Base-by-base conservation (phyloP, 164 flowering plant genomes). In the Platanus orientalis region DNA sequence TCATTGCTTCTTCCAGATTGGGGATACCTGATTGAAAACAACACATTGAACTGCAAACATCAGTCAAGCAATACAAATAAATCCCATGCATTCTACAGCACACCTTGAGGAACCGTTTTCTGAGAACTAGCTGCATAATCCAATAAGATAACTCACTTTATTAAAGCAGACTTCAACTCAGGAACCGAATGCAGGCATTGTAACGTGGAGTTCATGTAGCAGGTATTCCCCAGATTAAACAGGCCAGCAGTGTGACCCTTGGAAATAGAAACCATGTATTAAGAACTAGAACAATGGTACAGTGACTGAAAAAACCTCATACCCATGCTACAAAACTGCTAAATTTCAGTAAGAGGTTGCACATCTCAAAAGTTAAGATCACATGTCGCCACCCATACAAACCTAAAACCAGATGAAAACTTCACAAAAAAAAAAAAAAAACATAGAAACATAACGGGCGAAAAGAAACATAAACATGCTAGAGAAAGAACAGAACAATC, bases 101-200 rank as follows among this genome's bases (percentile, higher is more conserved):
- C 20, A 29, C 32, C 11, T 10, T 27, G 29, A 7, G 49, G 17
- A 42, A 40, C 5, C 20, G n/a, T 26, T 25, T 57, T 48, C 48
- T 50, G 27, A 14, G 61, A 30, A 52, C 28, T 50, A 40, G 16
- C 32, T 42, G 23, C 11, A 40, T n/a, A 16, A 20, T 23, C 32
- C 32, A 47, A 51, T 3, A 48, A 68, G 45, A 62, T 11, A 53
- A 74, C 84, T 81, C 55, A 94, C 99, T 77, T 75, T 21, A 74
- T 42, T 67, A 94, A 75, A 64, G 93, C 97, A 50, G 97, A 85
- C 73, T 91, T 94, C 81, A 94, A 75, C 79, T 94, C 99, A 50
- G 96, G 97, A 69, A 91, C 99, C 24, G 97, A 89, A 79, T 91
- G 97, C 78, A 94, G 70, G 70, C 97, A 94, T 62, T 94, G 99